A percentile compares a stretch with the other conserved stretches of the same genome.
Evolutionary conservation across 768 basidiomycete species (phyloP).

Genomic region (Hygrocybe coccinea): DNA sequence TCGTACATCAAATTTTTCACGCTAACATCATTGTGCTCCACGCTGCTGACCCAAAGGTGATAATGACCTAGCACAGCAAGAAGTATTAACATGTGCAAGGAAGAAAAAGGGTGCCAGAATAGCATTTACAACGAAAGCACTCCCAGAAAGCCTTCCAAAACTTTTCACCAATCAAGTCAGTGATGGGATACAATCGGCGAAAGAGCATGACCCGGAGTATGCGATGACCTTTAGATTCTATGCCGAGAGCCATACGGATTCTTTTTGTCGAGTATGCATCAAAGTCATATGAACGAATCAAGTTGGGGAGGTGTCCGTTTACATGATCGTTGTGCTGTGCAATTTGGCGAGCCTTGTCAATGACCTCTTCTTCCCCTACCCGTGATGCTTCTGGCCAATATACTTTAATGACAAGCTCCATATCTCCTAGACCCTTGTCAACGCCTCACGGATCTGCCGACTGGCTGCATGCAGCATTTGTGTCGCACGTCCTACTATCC

Average conservation of each 20-base stretch:
- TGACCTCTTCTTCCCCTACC: constrained; percentile 4
- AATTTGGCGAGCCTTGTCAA: constrained; percentile 4
- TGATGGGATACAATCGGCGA: constrained; percentile 3
- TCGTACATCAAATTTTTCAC: constrained; percentile 29
- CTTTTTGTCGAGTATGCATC: not conserved
- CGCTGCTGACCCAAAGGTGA: constrained; percentile 22
- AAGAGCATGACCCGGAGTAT: not conserved
- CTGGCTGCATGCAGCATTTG: not conserved
- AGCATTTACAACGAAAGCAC: constrained; percentile 2
- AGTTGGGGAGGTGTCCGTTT: constrained; percentile 10
- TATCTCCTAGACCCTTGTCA: not conserved
- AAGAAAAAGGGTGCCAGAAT: not conserved
- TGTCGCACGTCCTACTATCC: not conserved
- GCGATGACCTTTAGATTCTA: not conserved
- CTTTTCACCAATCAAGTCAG: not conserved
- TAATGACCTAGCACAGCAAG: constrained; percentile 18
- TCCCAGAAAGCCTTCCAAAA: constrained; percentile 4
- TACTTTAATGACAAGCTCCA: constrained; percentile 6
- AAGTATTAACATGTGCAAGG: not conserved
- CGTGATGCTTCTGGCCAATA: constrained; percentile 14
- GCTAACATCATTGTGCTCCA: constrained; percentile 31
- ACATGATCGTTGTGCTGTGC: not conserved
- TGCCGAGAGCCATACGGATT: not conserved
- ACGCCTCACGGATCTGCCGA: not conserved
- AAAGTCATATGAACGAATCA: constrained; percentile 8